These are phyloP conservation scores for Cyberlindnera meyerae DNA, from an alignment of 805 yeast genomes.

Conservation along the genomic window DNA sequence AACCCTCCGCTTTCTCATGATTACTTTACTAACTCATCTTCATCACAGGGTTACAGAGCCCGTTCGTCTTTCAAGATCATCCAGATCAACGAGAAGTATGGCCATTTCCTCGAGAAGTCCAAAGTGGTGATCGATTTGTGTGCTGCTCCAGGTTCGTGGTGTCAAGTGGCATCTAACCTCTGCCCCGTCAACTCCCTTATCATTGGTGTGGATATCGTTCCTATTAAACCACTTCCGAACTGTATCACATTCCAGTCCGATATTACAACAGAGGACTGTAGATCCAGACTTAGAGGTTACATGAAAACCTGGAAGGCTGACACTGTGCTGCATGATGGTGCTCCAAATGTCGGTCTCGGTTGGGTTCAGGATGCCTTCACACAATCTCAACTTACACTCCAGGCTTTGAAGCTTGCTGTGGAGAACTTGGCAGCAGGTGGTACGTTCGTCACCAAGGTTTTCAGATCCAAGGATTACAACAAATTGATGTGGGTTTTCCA, in stretches of 20 bases:
- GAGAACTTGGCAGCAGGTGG: slow-evolving; percentile 92
- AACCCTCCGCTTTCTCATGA: too few relatives aligned
- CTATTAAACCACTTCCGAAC: slow-evolving; percentile 94
- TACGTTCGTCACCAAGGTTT: slow-evolving; percentile 91
- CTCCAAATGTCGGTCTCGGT: slow-evolving; percentile 99
- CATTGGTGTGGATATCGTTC: slow-evolving; percentile 98
- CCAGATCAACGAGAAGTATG: slow-evolving; percentile 94
- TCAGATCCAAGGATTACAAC: slow-evolving; percentile 98
- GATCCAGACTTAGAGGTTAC: slow-evolving; percentile 89
- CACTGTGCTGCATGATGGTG: slow-evolving; percentile 98
- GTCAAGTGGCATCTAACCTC: slow-evolving; percentile 93
- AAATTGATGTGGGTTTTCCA: slow-evolving; percentile 96
- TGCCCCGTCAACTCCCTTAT: slow-evolving; percentile 92
- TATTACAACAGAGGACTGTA: slow-evolving; percentile 96
- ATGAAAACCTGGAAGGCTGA: slow-evolving; percentile 99
- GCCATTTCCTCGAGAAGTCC: slow-evolving; percentile 89
- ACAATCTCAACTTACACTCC: slow-evolving; percentile 91
- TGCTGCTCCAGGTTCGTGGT: slow-evolving; percentile 99
- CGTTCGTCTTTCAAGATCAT: slow-evolving; percentile 96
- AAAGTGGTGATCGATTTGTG: slow-evolving; percentile 96
- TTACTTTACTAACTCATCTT: too few relatives aligned
- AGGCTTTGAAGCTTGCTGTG: slow-evolving; percentile 89
- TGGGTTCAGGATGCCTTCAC: slow-evolving; percentile 99
- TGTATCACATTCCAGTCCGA: slow-evolving; percentile 93
- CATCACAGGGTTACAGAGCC: slow-evolving; percentile 92